Evolutionary conservation across 73 alveolate species (phyloP).

Genomic region (Tetrahymena malaccensis): DNA sequence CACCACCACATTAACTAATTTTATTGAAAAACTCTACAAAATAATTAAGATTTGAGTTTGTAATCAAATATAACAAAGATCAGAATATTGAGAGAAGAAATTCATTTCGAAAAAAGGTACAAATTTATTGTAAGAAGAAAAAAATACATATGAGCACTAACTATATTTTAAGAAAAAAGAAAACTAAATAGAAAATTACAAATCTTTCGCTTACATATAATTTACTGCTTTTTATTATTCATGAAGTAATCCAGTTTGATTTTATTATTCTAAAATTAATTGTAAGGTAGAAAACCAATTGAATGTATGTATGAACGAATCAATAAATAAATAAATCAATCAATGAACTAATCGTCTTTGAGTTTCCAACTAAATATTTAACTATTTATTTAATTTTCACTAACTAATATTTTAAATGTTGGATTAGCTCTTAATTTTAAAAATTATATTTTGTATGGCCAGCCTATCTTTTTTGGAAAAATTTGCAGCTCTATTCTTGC

Average conservation of each 20-base stretch:
- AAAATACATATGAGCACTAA: not conserved
- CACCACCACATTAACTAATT: not conserved
- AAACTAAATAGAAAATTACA: not conserved
- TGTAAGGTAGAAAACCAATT: not conserved
- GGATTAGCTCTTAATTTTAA: too few relatives aligned
- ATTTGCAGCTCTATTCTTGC: too few relatives aligned
- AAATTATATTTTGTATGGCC: too few relatives aligned
- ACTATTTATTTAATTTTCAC: too few relatives aligned
- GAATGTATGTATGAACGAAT: too few relatives aligned
- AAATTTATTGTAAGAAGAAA: not conserved
- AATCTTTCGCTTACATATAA: not conserved
- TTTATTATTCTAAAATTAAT: too few relatives aligned
- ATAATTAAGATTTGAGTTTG: not conserved
- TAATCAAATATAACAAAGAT: not conserved
- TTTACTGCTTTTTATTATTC: not conserved
- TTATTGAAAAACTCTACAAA: not conserved
- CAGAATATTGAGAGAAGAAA: not conserved
- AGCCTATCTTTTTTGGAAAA: too few relatives aligned
- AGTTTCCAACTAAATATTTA: too few relatives aligned
- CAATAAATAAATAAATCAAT: too few relatives aligned
- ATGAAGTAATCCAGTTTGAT: not conserved
- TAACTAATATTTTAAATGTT: too few relatives aligned
- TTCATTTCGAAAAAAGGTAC: not conserved
- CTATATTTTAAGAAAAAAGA: too few relatives aligned
- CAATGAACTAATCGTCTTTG: too few relatives aligned